phyloP scores from a whole-genome alignment of 129 eudicot genomes.

The Smallanthus sonchifolius region DNA sequence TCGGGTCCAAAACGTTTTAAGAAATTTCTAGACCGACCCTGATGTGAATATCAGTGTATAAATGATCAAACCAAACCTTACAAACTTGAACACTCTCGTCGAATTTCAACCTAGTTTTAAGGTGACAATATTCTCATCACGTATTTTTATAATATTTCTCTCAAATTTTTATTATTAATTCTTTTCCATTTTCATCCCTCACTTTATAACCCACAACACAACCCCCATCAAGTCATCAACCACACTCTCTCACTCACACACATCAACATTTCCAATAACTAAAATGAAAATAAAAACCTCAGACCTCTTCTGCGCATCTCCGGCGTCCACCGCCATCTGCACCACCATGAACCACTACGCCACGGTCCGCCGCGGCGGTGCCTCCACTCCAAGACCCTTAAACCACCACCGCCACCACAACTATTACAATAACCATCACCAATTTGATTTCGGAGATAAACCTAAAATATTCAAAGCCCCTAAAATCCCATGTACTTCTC shows the following conservation, averaged over 20 bases:
- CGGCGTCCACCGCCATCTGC: constrained; percentile 52
- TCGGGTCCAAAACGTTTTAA: too few relatives aligned
- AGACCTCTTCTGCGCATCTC: constrained; percentile 45
- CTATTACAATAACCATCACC: constrained; percentile 33
- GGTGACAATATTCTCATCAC: background rate
- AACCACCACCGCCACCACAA: constrained; percentile 23
- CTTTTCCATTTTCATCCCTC: background rate
- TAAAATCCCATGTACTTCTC: constrained; percentile 32
- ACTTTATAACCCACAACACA: constrained; percentile 26
- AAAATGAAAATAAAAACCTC: constrained; percentile 39
- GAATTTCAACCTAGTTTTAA: too few relatives aligned
- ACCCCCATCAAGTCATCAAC: constrained; percentile 5
- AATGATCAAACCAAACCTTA: too few relatives aligned
- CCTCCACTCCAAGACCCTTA: constrained; percentile 20
- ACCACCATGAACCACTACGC: constrained; percentile 41
- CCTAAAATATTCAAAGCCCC: constrained; percentile 27
- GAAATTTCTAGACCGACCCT: too few relatives aligned
- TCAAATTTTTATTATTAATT: background rate
- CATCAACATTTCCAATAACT: background rate
- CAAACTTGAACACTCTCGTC: too few relatives aligned
- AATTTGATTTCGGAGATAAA: constrained; percentile 36
- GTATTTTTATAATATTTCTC: background rate
- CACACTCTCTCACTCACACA: constrained; percentile 15
- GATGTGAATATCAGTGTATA: too few relatives aligned
- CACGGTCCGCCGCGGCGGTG: constrained; percentile 29